Percentiles rank a stretch among this genome's conserved stretches.
Evolutionary conservation across 225 moss, liverwort and hornwort species (phyloP).

Genomic region (Pleurozium schreberi): DNA sequence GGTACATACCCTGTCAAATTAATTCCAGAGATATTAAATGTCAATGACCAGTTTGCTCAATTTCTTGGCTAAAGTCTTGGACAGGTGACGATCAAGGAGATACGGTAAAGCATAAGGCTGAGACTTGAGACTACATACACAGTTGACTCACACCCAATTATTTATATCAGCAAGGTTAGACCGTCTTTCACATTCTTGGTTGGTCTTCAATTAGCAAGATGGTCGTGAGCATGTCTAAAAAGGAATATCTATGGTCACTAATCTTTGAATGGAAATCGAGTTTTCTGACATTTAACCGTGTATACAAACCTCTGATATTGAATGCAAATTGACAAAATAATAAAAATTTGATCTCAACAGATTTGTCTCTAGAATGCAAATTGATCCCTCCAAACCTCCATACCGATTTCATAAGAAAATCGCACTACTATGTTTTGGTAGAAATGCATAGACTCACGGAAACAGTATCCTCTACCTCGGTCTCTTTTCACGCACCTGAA

Average conservation of each 20-base stretch:
- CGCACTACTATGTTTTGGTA: not conserved
- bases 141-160: not conserved
- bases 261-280: not conserved
- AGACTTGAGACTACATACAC: not conserved
- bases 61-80: not conserved
- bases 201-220: not conserved
- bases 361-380: not conserved
- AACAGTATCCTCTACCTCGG: not conserved
- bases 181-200: not conserved
- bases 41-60: not conserved
- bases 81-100: not conserved
- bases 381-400: not conserved
- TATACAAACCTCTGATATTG: not conserved
- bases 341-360: not conserved
- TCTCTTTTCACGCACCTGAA: slow-evolving; percentile 19
- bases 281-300: not conserved
- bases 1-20: slow-evolving; percentile 38
- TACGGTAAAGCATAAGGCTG: not conserved
- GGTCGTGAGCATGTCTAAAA: not conserved
- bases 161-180: not conserved
- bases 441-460: not conserved
- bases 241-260: not conserved
- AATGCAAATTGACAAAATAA: no score
- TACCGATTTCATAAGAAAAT: not conserved
- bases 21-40: not conserved